Percentiles rank a stretch among this genome's conserved stretches.
phyloP scores from a whole-genome alignment of 148 eudicot genomes.

The Polygonum maritimum region DNA sequence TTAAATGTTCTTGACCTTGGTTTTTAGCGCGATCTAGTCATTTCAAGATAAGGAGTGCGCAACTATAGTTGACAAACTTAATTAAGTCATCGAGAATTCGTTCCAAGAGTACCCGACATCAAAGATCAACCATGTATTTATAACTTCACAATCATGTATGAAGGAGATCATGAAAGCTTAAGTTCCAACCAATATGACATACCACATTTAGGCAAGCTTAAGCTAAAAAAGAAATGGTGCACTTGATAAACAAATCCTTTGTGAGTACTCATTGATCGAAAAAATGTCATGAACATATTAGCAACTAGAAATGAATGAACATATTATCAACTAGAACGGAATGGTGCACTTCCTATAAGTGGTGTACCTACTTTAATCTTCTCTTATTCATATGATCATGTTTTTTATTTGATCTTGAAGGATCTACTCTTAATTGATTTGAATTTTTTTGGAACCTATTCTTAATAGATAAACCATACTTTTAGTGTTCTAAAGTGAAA shows the following conservation, averaged over 20 bases:
- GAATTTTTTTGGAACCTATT: too few relatives aligned
- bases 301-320: not conserved
- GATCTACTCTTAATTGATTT: too few relatives aligned
- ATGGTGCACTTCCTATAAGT: not conserved
- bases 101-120: not conserved
- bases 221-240: not conserved
- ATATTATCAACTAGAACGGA: not conserved
- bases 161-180: not conserved
- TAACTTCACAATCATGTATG: not conserved
- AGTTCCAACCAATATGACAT: not conserved
- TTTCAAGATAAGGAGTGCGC: not conserved
- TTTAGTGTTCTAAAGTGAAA: too few relatives aligned
- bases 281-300: not conserved
- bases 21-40: not conserved
- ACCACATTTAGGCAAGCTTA: not conserved
- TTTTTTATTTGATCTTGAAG: too few relatives aligned
- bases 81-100: not conserved
- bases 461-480: too few relatives aligned
- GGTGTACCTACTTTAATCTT: too few relatives aligned
- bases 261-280: not conserved
- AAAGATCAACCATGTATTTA: not conserved
- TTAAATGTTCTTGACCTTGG: not conserved
- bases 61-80: not conserved
- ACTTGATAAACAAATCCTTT: not conserved
- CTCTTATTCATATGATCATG: too few relatives aligned